phyloP scores from a whole-genome alignment of 306 rosid genomes.

The Corylus americana region DNA sequence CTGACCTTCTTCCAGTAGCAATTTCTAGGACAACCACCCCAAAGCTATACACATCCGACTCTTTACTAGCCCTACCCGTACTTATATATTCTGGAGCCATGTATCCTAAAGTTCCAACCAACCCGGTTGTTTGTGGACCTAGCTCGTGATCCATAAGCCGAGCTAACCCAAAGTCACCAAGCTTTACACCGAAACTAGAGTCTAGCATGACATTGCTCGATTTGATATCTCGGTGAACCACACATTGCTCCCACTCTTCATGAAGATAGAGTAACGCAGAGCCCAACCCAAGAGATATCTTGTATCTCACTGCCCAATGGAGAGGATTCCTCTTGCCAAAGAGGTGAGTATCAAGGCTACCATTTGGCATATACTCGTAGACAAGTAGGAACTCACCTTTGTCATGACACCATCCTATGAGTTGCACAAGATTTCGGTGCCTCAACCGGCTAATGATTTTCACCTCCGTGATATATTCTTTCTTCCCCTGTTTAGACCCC shows the following conservation, averaged over 20 bases:
- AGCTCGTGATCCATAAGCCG: constrained; percentile 31
- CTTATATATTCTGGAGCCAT: constrained; percentile 34
- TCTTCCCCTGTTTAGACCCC: constrained; percentile 36
- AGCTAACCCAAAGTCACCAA: constrained; percentile 45
- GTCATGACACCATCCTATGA: constrained; percentile 36
- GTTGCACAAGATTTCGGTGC: constrained; percentile 28
- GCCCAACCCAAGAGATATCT: constrained; percentile 29
- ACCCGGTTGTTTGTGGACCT: constrained; percentile 27
- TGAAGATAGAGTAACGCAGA: constrained; percentile 36
- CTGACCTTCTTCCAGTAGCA: constrained; percentile 21
- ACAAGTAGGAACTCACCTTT: constrained; percentile 27
- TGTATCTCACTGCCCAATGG: constrained; percentile 27
- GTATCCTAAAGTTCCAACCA: constrained; percentile 37
- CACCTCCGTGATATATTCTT: constrained; percentile 37
- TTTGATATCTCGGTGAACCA: constrained; percentile 37
- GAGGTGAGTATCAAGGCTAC: constrained; percentile 31
- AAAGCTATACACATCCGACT: constrained; percentile 32
- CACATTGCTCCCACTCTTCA: constrained; percentile 42
- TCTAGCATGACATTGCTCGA: constrained; percentile 42
- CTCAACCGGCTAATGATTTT: constrained; percentile 35
- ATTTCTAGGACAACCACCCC: constrained; percentile 39
- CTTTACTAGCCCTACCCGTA: constrained; percentile 37
- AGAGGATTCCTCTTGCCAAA: constrained; percentile 18
- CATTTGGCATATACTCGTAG: constrained; percentile 39
- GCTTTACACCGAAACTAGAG: constrained; percentile 31